phyloP scores from a whole-genome alignment of 345 rosid genomes.

The Erysimum cheiranthoides region DNA sequence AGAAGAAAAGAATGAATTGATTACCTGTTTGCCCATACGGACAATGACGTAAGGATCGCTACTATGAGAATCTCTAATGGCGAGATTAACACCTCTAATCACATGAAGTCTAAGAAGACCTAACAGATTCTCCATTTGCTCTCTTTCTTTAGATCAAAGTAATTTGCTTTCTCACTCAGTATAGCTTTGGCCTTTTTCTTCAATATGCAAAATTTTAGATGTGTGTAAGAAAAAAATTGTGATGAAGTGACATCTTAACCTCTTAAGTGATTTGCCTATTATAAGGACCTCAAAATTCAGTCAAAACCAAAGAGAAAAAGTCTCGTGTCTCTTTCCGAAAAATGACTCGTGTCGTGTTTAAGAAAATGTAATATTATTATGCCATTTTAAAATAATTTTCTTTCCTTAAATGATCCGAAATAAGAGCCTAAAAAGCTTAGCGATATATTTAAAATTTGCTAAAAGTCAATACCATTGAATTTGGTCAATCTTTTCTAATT shows the following conservation, averaged over 20 bases:
- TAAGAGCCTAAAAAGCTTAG: not conserved
- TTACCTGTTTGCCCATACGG: conserved; percentile 83
- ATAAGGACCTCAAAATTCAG: conserved; percentile 26
- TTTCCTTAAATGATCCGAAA: not conserved
- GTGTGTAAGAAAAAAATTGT: not conserved
- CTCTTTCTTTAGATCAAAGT: not conserved
- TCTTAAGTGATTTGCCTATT: conserved; percentile 1
- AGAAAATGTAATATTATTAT: not conserved
- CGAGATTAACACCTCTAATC: conserved; percentile 80
- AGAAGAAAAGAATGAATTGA: not conserved
- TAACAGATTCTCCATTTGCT: conserved; percentile 64
- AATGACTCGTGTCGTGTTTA: not conserved
- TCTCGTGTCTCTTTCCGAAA: not conserved
- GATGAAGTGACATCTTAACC: conserved; percentile 12
- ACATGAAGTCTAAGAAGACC: conserved; percentile 81
- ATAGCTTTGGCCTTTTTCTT: not conserved
- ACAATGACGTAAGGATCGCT: conserved; percentile 88
- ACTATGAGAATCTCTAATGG: conserved; percentile 71
- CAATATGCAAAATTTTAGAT: not conserved
- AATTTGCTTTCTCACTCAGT: conserved; percentile 12
- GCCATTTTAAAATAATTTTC: not conserved
- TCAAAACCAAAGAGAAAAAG: conserved; percentile 27
- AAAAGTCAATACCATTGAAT: not conserved
- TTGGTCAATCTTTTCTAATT: not conserved
- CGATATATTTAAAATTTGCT: not conserved